Evolutionary conservation across 2,329 filamentous ascomycete genomes (phyloP), one percentile per base, ranked within the genome.

Genomic region (Pleomassaria siparia): DNA sequence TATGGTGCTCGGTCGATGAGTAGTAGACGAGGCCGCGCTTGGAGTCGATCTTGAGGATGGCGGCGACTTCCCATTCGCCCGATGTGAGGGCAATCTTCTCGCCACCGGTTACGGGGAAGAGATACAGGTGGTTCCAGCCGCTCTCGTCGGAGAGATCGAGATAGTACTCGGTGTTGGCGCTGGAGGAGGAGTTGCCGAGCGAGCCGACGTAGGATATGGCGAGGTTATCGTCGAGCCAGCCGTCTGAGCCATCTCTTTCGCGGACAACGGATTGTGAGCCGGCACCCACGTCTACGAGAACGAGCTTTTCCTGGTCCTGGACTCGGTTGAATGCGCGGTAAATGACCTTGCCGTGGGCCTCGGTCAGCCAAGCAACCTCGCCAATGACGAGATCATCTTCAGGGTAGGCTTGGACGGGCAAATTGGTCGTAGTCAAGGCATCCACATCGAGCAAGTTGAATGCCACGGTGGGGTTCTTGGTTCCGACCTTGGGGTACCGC

Each of bases 271-370:
- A 74, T 9, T 78, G 78, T 0, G 71, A 67, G 1, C 73, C 66
- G 2, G 74, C 72, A 1, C 72, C 69, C 1, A 80, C 75, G 51
- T 86, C 76, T 2, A 88, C 80, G 0, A 81, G 67, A 1, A 88
- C 77, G 12, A 85, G 72, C 51, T 83, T 84, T 48, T 85, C 83
- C 1, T 75, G 69, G 53, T 87, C 83, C 58, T 88, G 85, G 0
- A 87, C 83, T 4, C 85, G 81, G 64, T 88, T 87, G 71, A 81
- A 88, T 0, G 81, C 81, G 11, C 84, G 80, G 67, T 86, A 85
- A 29, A 86, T 75, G 30, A 88, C 73, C 32, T 76, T 78, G n/a
- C 76, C 72, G 60, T 87, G 83, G 4, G 72, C 71, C 7, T 82
- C 77, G 0, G 84, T 87, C 16, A 87, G 72, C 86, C 86, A 88